Evolutionary conservation across 2,329 filamentous ascomycete genomes (phyloP).

Genomic region (Paecilomyces variotii): DNA sequence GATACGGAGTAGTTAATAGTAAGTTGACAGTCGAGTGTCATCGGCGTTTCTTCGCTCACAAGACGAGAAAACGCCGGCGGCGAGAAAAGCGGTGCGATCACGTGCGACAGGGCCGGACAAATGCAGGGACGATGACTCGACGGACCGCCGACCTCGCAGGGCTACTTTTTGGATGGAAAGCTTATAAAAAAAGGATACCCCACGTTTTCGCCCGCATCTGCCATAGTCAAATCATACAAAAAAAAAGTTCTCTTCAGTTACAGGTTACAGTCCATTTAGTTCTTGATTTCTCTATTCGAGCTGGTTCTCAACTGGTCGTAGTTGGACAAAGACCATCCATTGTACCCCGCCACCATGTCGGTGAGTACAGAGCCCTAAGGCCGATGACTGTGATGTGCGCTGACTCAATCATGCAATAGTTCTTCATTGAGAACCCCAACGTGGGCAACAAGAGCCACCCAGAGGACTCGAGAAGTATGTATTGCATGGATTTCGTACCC

Average conservation of each 20-base stretch:
- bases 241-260: background rate
- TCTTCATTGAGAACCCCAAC: conserved; percentile 71
- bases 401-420: conserved; percentile 36
- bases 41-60: background rate
- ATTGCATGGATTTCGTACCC: background rate
- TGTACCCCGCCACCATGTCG: conserved; percentile 22
- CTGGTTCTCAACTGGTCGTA: background rate
- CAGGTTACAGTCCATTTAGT: background rate
- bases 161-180: background rate
- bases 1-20: too few species aligned
- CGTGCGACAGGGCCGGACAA: background rate
- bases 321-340: background rate
- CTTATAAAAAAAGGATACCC: background rate
- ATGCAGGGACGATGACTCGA: background rate
- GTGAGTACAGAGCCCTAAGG: conserved; percentile 17
- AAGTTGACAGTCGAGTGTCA: too few species aligned
- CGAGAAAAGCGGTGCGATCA: background rate
- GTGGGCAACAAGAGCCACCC: conserved; percentile 66
- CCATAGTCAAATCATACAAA: background rate
- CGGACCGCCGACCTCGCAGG: background rate
- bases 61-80: background rate
- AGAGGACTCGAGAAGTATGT: conserved; percentile 76
- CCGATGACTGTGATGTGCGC: background rate
- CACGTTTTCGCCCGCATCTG: background rate
- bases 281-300: conserved; percentile 5